These are phyloP conservation scores for Sugiyamaella lignohabitans DNA, from an alignment of 805 yeast genomes.

Conservation along the genomic window DNA sequence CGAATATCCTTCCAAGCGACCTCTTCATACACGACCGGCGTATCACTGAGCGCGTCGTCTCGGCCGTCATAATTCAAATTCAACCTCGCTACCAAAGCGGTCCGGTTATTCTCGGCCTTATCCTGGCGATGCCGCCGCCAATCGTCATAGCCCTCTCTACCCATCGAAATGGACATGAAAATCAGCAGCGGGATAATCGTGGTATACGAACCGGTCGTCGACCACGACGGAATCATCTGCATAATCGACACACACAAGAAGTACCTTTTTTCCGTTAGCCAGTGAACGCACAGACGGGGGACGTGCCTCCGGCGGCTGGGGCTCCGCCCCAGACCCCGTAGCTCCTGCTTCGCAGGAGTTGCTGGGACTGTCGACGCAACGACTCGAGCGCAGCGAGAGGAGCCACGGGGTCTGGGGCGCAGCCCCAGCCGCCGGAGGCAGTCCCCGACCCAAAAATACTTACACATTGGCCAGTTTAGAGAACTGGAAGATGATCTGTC, in stretches of 20 bases:
- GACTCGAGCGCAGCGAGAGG: no score
- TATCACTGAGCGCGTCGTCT: conserved; percentile 1
- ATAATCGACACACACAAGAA: conserved; percentile 83
- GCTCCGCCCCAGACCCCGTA: not conserved
- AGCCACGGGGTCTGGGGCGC: not conserved
- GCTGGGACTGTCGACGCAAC: no score
- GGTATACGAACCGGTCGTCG: conserved; percentile 92
- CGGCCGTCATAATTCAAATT: conserved; percentile 20
- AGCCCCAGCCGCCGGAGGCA: not conserved
- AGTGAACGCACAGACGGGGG: no score
- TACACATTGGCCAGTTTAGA: conserved; percentile 80
- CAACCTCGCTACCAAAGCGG: conserved; percentile 37
- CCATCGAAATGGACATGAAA: conserved; percentile 82
- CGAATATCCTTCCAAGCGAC: conserved; percentile 65
- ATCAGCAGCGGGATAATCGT: conserved; percentile 84
- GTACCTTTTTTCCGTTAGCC: conserved; percentile 35
- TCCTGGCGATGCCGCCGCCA: conserved; percentile 81
- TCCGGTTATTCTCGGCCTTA: conserved; percentile 68
- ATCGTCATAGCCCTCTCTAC: conserved; percentile 92
- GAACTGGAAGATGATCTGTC: conserved; percentile 84
- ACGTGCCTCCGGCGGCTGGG: not conserved
- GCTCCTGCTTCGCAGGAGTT: no score
- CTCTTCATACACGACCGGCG: conserved; percentile 28
- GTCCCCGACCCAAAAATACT: conserved; percentile 5
- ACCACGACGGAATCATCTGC: conserved; percentile 96